Conservation (phyloP, 1,139 yeast species). For the Suhomyces ambrosiae region DNA sequence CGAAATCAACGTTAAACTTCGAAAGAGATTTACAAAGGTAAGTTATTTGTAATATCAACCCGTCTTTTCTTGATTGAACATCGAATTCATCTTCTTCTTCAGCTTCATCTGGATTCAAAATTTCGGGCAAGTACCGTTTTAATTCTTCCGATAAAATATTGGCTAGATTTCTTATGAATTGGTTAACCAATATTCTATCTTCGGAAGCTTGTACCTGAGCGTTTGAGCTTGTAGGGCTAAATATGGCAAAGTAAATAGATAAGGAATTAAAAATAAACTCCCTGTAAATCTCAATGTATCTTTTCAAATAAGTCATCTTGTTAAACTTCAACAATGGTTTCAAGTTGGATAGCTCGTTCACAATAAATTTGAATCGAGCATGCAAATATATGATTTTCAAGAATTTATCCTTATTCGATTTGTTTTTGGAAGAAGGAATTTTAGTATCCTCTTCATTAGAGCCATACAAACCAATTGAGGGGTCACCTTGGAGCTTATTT, state of each 20-base stretch:
- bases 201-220: conserved; percentile 17
- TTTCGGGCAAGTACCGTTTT: conserved; percentile 30
- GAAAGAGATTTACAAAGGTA: conserved; percentile 78
- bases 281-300: conserved; percentile 80
- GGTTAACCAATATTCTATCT: conserved; percentile 32
- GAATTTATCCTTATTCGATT: conserved; percentile 25
- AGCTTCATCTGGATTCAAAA: conserved; percentile 15
- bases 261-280: conserved; percentile 78
- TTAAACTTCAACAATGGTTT: conserved; percentile 53
- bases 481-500: conserved; percentile 46
- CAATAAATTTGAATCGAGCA: conserved; percentile 61
- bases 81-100: conserved; percentile 36
- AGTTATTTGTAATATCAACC: conserved; percentile 68
- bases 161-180: conserved; percentile 38
- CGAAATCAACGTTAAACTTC: conserved; percentile 70
- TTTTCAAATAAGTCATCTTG: conserved; percentile 69
- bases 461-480: conserved; percentile 8
- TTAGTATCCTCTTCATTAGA: conserved; percentile 28
- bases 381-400: conserved; percentile 54
- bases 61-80: conserved; percentile 52
- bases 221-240: conserved; percentile 32
- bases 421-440: conserved; percentile 5
- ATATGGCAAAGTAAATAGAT: conserved; percentile 65
- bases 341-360: conserved; percentile 58
- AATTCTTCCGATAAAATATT: conserved; percentile 30